Evolutionary conservation across 805 yeast species (phyloP).

Genomic region (Metschnikowia lochheadii): DNA sequence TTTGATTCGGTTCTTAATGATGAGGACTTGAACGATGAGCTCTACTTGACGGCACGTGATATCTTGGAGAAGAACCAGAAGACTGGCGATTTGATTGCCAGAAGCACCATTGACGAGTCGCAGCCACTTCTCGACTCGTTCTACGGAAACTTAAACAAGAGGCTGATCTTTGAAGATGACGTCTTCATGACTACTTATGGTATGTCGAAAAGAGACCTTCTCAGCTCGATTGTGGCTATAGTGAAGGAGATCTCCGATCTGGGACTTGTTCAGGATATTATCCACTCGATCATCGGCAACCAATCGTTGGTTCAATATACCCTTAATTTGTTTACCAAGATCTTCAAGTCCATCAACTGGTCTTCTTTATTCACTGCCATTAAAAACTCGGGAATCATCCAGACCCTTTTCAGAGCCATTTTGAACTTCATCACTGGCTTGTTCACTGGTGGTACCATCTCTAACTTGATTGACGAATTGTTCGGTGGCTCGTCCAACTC

Average conservation of each 20-base stretch:
- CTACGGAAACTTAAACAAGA: slow-evolving; percentile 9
- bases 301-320: slow-evolving; percentile 19
- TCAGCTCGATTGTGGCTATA: slow-evolving; percentile 17
- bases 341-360: slow-evolving; percentile 23
- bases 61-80: slow-evolving; percentile 4
- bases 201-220: slow-evolving; percentile 15
- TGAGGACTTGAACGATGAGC: slow-evolving; percentile 16
- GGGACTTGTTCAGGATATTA: slow-evolving; percentile 21
- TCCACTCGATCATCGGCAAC: slow-evolving; percentile 23
- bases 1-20: slow-evolving; percentile 17
- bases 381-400: slow-evolving; percentile 25
- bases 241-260: slow-evolving; percentile 21
- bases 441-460: slow-evolving; percentile 11
- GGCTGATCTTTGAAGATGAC: slow-evolving; percentile 11
- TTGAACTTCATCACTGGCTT: slow-evolving; percentile 16
- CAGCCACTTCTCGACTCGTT: slow-evolving; percentile 11
- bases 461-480: slow-evolving; percentile 11
- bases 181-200: slow-evolving; percentile 9
- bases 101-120: slow-evolving; percentile 11
- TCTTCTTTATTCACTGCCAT: slow-evolving; percentile 19
- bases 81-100: slow-evolving; percentile 5
- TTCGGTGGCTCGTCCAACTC: slow-evolving; percentile 14
- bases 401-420: slow-evolving; percentile 13
- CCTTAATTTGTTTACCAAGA: slow-evolving; percentile 17
- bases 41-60: slow-evolving; percentile 9